These are phyloP conservation scores for Schrenkiella parvula DNA, from an alignment of 345 rosid genomes.

Conservation along the genomic window DNA sequence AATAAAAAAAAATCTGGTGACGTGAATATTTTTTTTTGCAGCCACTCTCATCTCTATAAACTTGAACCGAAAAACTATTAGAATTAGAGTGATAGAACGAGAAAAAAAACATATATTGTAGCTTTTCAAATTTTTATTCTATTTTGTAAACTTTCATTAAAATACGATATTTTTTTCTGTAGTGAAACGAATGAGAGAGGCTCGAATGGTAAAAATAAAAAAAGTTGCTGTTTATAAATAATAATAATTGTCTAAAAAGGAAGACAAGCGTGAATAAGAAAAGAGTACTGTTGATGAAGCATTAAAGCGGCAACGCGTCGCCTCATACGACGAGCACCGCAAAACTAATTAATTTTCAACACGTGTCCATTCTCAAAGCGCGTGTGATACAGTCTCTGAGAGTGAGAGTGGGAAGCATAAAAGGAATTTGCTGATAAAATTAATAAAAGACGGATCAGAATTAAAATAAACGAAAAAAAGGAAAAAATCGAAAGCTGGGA, in stretches of 20 bases:
- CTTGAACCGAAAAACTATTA: no score
- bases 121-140: no score
- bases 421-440: constrained; percentile 1
- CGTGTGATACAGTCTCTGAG: not conserved
- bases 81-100: no score
- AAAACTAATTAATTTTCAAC: not conserved
- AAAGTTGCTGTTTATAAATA: constrained; percentile 1
- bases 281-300: not conserved
- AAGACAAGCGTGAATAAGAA: constrained; percentile 12
- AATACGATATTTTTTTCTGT: not conserved
- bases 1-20: no score
- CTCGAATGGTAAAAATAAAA: not conserved
- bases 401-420: not conserved
- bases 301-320: constrained; percentile 22
- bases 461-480: not conserved
- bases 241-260: not conserved
- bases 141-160: not conserved
- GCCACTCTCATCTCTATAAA: no score
- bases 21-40: no score
- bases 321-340: not conserved
- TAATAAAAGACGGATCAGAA: constrained; percentile 7
- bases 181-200: not conserved
- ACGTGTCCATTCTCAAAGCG: not conserved
- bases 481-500: constrained; percentile 6
- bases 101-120: no score